Evolutionary conservation across 495 filamentous ascomycete genomes (phyloP), one percentile per base, ranked within the genome.

Genomic region (Pyrenopolyporus hunteri): DNA sequence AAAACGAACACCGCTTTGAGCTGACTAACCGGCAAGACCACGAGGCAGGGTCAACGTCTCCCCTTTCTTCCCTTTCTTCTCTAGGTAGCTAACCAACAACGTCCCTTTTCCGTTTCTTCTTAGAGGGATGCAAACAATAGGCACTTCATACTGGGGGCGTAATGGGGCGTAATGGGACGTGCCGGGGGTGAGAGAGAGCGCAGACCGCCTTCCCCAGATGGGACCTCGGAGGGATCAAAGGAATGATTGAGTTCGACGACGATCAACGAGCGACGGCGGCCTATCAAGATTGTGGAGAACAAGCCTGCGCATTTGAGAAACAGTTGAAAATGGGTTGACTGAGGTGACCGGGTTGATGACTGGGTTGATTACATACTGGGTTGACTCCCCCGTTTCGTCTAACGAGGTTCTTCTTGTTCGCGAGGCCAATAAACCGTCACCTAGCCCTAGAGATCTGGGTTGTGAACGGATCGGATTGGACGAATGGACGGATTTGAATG

Each of bases 131-230:
- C 54, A 64, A 45, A 45, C 23, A 45, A 45, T 45, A 45, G 4
- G 26, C 9, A n/a, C n/a, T n/a, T n/a, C n/a, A n/a, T n/a, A n/a
- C n/a, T n/a, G n/a, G n/a, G n/a, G n/a, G n/a, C n/a, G n/a, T n/a
- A n/a, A n/a, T n/a, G n/a, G n/a, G n/a, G n/a, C n/a, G n/a, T n/a
- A n/a, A n/a, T n/a, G n/a, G 9, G 26, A 4, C 26, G 26, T 29
- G 26, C 26, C 42, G 23, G 13, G 42, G 14, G 23, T 45, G 11
- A n/a, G n/a, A n/a, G n/a, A n/a, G n/a, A n/a, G n/a, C n/a, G 13
- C n/a, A 59, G 61, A 64, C 54, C 61, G 60, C 60, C 54, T 64
- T 58, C 54, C 61, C 61, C 61, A 64, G 54, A 64, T 54, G 49
- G 44, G 54, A 56, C 43, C n/a, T 59, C 54, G 57, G 50, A 65